Base-by-base conservation (phyloP, 331 rosid species). In the Erythrophleum ivorense region DNA sequence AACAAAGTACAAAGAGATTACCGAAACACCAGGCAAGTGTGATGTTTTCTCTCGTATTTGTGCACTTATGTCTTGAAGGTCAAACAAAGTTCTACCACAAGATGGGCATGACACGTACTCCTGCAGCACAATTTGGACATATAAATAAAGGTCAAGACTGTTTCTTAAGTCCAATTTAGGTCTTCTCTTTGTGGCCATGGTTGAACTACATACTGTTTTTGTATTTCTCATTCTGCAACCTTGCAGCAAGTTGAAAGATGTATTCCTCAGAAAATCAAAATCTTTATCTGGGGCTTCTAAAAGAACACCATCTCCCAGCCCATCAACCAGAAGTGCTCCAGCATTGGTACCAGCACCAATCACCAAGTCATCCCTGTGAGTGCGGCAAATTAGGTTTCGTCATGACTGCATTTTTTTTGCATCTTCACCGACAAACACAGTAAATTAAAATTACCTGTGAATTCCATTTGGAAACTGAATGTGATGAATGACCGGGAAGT, bases 181-280 rank as follows among this genome's bases (percentile, higher is more conserved):
- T 77, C 53, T 41, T 13, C 75, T 16, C 40, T n/a, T 55, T 13
- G 40, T 46, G 67, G 52, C 36, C 50, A 55, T 7, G 76, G 24
- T 82, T 53, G 60, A 78, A 75, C 38, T 46, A 63, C 92, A 13
- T 91, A 96, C 99, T 67, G 99, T 96, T 86, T 96, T 94, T 31
- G 99, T 96, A 63, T 96, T 96, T 69, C 99, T 88, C 99, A 96
- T 96, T 90, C 99, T 83, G 91, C 99, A 96, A 60, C 99, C 99
- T 88, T 96, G 99, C 65, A 96, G 91, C 83, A 96, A 87, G 85
- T 96, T 96, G 95, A 96, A 96, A 78, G 99, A 96, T 62, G 99
- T 94, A 54, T 92, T 90, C 78, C 98, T 91, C 40, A 96, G 83
- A 74, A 94, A 94, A 64, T 96, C 97, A 57, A 96, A 92, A 83